Base-by-base conservation (phyloP, 176 grass and related monocot species). In the Hordeum vulgare region DNA sequence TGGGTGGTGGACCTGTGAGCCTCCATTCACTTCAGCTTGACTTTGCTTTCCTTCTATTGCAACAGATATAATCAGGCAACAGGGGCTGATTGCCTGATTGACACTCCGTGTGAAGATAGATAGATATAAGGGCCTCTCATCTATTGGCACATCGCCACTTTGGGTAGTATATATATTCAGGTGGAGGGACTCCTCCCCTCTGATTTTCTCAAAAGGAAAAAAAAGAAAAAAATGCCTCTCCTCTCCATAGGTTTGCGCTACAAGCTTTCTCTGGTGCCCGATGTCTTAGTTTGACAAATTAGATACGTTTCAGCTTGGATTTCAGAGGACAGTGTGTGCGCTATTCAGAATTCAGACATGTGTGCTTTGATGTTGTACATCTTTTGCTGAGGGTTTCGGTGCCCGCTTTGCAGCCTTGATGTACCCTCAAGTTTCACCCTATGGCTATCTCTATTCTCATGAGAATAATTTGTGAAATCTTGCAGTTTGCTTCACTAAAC, bases 1-100 rank as follows among this genome's bases (percentile, higher is more conserved):
- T 49, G 45, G 17, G 17, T 67, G 33, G 64, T 36, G 64, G 64
- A 21, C 31, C 26, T 64, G 0, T 1, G 31, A 17, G 3, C 15
- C 17, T 9, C 4, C 4, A 33, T 4, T 67, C 64, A 33, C 0
- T 21, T 36, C 1, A 62, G 0, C 0, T 62, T 35, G 3, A 0
- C 64, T 36, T 31, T 66, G 7, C 1, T 51, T 36, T 66, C 2
- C 2, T 5, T 25, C 12, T 61, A 61, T 3, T 59, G 4, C 9
- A 1, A 59, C 15, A 14, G 7, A 18, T 14, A 6, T 0, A 45
- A 45, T 45, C 47, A 0, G 7, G 34, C 57, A 56, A 7, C 18
- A 56, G 7, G 51, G 7, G 17, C 51, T 9, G 51, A 18, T 0
- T 8, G 7, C 18, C n/a, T n/a, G n/a, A n/a, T n/a, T n/a, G n/a